Conservation (phyloP, 805 yeast genomes). For the Torulaspora delbrueckii region DNA sequence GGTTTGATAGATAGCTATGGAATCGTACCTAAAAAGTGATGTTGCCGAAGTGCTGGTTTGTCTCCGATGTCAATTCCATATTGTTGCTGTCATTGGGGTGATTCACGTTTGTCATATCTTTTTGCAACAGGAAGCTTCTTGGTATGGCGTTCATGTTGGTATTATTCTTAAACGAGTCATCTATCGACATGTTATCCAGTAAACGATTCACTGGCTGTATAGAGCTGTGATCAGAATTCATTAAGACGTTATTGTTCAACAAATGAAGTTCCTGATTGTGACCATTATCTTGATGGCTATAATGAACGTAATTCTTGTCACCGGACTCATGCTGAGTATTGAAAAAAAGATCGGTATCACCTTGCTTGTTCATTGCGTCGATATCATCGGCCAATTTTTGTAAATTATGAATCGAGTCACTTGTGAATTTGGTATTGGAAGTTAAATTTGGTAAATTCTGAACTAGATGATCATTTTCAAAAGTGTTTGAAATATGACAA, state of each 20-base stretch:
- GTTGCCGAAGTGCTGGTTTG: slow-evolving; percentile 14
- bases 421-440: not conserved
- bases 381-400: slow-evolving; percentile 13
- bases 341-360: slow-evolving; percentile 1
- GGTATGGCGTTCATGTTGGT: slow-evolving; percentile 17
- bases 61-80: slow-evolving; percentile 6
- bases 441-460: slow-evolving; percentile 1
- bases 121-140: slow-evolving; percentile 19
- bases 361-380: slow-evolving; percentile 15
- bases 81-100: slow-evolving; percentile 4
- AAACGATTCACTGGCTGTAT: slow-evolving; percentile 16
- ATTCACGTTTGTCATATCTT: slow-evolving; percentile 5
- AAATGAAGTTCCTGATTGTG: slow-evolving; percentile 5
- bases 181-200: slow-evolving; percentile 23
- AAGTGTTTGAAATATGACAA: slow-evolving; percentile 17
- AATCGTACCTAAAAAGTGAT: slow-evolving; percentile 12
- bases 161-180: slow-evolving; percentile 18
- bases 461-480: slow-evolving; percentile 8
- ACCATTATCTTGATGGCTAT: slow-evolving; percentile 3
- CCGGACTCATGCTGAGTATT: not conserved
- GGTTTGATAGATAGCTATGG: slow-evolving; percentile 4
- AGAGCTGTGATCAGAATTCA: slow-evolving; percentile 11
- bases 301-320: slow-evolving; percentile 5
- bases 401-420: slow-evolving; percentile 2
- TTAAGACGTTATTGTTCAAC: slow-evolving; percentile 2